Conservation (phyloP, 2,329 filamentous ascomycete genomes). For the Phialophora tarda region DNA sequence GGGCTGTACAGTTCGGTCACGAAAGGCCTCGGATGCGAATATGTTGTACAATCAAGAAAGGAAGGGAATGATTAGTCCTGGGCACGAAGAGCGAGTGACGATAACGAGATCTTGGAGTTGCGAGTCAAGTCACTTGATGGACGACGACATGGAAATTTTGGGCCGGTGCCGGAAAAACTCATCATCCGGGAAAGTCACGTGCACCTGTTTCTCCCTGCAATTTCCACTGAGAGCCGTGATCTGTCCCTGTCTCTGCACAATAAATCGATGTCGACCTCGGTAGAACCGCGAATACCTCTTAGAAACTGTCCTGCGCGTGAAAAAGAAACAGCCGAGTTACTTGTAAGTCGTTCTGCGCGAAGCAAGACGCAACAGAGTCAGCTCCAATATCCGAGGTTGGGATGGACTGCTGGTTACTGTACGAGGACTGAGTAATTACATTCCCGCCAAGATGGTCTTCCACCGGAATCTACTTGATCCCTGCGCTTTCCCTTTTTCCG, state of each 20-base stretch:
- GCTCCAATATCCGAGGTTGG: background rate
- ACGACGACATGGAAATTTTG: conserved; percentile 15
- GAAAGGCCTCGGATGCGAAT: conserved; percentile 1
- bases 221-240: background rate
- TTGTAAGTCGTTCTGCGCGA: background rate
- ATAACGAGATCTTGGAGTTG: background rate
- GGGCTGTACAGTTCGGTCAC: conserved; percentile 5
- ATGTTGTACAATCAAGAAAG: conserved; percentile 13
- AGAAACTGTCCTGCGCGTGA: background rate
- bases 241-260: background rate
- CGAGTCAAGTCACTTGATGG: background rate
- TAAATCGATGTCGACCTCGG: background rate
- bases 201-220: background rate
- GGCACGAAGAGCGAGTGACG: conserved; percentile 4
- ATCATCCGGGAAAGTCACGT: conserved; percentile 9
- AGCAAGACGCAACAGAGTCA: background rate
- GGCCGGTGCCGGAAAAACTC: conserved; percentile 6
- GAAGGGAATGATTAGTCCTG: conserved; percentile 10
- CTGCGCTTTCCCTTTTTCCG: background rate
- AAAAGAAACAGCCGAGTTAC: background rate
- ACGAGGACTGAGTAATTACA: background rate
- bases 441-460: conserved; percentile 3
- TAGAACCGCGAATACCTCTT: background rate
- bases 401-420: background rate
- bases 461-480: conserved; percentile 15